Evolutionary conservation across 2,329 filamentous ascomycete species (phyloP), one percentile per base, ranked within the genome.

Genomic region (Penicillium sp.): DNA sequence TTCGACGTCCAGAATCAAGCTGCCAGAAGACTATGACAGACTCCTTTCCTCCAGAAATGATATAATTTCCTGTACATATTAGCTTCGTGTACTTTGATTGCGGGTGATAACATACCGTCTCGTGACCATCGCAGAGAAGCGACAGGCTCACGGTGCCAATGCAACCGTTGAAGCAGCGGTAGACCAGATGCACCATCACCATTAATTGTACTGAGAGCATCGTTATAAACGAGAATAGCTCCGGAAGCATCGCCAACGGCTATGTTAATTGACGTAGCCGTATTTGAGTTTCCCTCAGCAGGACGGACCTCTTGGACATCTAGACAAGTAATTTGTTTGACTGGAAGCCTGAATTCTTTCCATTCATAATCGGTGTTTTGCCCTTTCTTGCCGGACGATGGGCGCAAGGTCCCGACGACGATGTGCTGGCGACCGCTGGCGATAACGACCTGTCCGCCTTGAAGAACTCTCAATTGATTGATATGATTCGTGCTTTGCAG

Each of bases 21-120:
- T 99, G 94, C 92, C 92, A 97, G 30, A 97, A 78, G 8, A 96
- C 90, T 43, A 99, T 79, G 20, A 91, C 89, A 7, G 91, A 92
- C 74, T 99, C 94, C 21, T 86, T 85, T 30, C 94, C 94, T 67
- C 94, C 94, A 56, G 94, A 97, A 52, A 99, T 87, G 58, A 99
- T 76, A 71, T 99, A 99, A 68, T 96, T 91, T 51, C 90, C 90
- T 94, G 42, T 5, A 45, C 14, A n/a, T 43, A 28, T 59, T 42
- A 55, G 47, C 18, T 47, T 26, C 23, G 28, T 47, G 52, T 35
- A 45, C 26, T 35, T n/a, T 47, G 51, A 46, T 30, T 11, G 14
- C 42, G 40, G 24, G 33, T 11, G 12, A 21, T 6, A 60, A 60
- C 60, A 63, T 81, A 90, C 93, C 92, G 79, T 99, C 94, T 63